Evolutionary conservation across 352 stramenopile species (phyloP), one percentile per base, ranked within the genome.

Genomic region (Pythium myriotylum): DNA sequence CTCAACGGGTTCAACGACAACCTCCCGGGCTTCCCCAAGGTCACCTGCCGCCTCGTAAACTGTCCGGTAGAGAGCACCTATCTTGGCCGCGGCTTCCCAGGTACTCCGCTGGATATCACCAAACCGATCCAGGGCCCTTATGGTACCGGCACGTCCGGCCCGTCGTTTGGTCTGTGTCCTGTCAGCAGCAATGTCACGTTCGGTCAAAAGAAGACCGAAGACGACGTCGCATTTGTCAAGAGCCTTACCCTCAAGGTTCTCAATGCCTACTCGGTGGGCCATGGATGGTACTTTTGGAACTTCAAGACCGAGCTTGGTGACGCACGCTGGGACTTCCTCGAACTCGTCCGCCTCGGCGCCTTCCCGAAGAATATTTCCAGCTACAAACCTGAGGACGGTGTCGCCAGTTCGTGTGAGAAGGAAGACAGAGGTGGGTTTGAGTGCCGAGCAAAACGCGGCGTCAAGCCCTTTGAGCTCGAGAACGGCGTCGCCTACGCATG

Each of bases 261-360:
- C 27, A 94, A 93, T 59, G 86, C 88, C 5, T 98, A 96, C 60
- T 84, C 81, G 0, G 73, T 96, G 26, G 91, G 89, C 24, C 91
- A 98, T 71, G 94, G 93, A n/a, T 96, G 91, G 72, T 97, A 97
- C 78, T 98, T 98, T 65, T 98, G 91, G 94, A 98, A 98, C 65
- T 98, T 97, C 72, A 89, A 95, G 62, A 97, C 91, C 0, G 94
- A 98, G 69, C 68, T 98, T 10, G n/a, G n/a, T n/a, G 89, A 90
- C 37, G 81, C 86, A n/a, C 74, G 82, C 20, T 98, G 94, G 94
- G 91, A 86, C 49, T 97, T 97, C 61, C 75, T 98, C 57, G 61
- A 78, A 29, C 64, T 90, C 20, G 63, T 84, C 50, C 78, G 77
- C 32, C 26, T 76, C n/a, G 83, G 84, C 10, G 70, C 67, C 14